Percentiles rank a stretch among this genome's conserved stretches.
phyloP scores from a whole-genome alignment of 148 eudicot genomes.

The Spergularia marina region DNA sequence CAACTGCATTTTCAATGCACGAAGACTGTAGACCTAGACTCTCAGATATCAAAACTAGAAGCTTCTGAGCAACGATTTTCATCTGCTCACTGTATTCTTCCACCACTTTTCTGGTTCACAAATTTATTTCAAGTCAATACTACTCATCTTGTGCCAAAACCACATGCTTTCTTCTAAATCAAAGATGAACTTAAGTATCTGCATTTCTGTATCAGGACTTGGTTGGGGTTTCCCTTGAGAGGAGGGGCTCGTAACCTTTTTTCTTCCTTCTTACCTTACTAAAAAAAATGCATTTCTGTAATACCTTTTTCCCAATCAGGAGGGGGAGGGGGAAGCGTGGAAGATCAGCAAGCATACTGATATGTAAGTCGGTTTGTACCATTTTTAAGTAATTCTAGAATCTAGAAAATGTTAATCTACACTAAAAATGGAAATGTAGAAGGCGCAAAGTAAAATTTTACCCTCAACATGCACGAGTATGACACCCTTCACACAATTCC shows the following conservation, averaged over 20 bases:
- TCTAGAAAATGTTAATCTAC: background rate
- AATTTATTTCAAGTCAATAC: slow-evolving; percentile 21
- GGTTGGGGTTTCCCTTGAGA: no score
- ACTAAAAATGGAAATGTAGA: background rate
- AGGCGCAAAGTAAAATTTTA: background rate
- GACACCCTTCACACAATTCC: background rate
- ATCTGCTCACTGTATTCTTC: slow-evolving; percentile 69
- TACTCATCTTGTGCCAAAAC: background rate
- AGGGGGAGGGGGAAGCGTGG: no score
- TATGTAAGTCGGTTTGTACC: no score
- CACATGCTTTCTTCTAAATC: background rate
- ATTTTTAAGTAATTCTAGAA: no score
- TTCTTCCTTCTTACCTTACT: no score
- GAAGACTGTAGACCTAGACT: slow-evolving; percentile 65
- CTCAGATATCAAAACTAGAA: slow-evolving; percentile 72
- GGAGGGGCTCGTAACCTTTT: no score
- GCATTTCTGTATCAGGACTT: no score
- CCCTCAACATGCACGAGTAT: background rate
- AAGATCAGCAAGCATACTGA: no score
- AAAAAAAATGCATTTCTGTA: no score
- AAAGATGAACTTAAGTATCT: background rate
- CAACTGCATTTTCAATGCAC: slow-evolving; percentile 66
- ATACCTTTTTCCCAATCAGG: no score
- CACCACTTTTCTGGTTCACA: slow-evolving; percentile 50
- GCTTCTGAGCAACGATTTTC: slow-evolving; percentile 70